Conservation (phyloP, 345 rosid genomes). For the Crucihimalaya himalaica region DNA sequence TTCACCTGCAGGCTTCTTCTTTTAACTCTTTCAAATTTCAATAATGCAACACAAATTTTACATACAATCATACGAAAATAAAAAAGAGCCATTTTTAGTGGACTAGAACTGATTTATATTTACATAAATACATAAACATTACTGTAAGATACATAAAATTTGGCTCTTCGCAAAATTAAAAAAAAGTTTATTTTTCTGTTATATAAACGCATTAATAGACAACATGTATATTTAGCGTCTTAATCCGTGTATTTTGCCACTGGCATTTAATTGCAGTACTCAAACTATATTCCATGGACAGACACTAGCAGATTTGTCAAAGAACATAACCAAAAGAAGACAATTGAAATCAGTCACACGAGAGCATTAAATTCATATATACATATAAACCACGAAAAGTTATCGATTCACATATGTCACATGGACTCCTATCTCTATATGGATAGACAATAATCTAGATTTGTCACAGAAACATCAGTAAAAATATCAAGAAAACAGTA, state of each 20-base stretch:
- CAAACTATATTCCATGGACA: constrained; percentile 45
- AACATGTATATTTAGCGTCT: constrained; percentile 27
- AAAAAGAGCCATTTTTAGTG: constrained; percentile 20
- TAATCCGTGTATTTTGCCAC: constrained; percentile 43
- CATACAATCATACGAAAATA: constrained; percentile 19
- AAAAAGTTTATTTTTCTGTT: background rate
- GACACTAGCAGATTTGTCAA: constrained; percentile 27
- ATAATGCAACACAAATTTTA: constrained; percentile 24
- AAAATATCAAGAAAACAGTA: background rate
- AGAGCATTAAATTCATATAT: constrained; percentile 20
- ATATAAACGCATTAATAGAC: background rate
- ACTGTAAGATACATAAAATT: background rate
- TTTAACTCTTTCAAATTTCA: constrained; percentile 36
- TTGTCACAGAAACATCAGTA: constrained; percentile 13
- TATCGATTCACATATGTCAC: background rate
- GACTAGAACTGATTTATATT: background rate
- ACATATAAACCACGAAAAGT: background rate
- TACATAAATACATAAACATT: background rate
- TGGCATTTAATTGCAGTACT: constrained; percentile 42
- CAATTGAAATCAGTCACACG: constrained; percentile 17
- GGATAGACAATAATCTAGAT: constrained; percentile 13
- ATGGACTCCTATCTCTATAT: background rate
- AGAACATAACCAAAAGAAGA: constrained; percentile 30
- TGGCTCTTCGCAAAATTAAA: background rate
- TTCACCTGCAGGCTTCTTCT: constrained; percentile 42